Percentiles rank a stretch among this genome's conserved stretches.
Evolutionary conservation across 202 grass and related monocot genomes (phyloP).

Genomic region (Musa balbisiana): DNA sequence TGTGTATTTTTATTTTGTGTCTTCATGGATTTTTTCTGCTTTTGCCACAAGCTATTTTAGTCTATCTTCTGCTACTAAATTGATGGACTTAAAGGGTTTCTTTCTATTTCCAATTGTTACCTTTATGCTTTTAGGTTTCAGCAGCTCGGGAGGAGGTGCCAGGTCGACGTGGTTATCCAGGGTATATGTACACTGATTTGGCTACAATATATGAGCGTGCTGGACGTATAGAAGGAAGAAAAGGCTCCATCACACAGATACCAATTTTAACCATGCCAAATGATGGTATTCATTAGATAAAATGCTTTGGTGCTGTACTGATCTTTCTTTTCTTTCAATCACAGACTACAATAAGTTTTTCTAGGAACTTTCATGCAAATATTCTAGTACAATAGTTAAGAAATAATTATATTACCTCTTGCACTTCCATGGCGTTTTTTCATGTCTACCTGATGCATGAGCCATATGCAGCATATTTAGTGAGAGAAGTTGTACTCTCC

Average conservation of each 20-base stretch:
- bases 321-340: neutral
- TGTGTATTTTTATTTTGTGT: too few relatives aligned
- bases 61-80: too few relatives aligned
- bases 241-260: slow-evolving; percentile 95
- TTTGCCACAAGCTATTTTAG: too few relatives aligned
- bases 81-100: too few relatives aligned
- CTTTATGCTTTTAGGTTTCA: slow-evolving; percentile 52
- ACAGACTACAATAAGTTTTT: neutral
- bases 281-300: slow-evolving; percentile 49
- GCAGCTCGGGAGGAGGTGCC: slow-evolving; percentile 97
- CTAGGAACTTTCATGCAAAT: neutral
- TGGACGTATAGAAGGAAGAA: slow-evolving; percentile 97
- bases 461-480: neutral
- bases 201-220: slow-evolving; percentile 99
- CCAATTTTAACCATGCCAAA: slow-evolving; percentile 99
- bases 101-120: neutral
- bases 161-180: slow-evolving; percentile 98
- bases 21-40: too few relatives aligned
- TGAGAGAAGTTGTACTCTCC: neutral
- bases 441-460: too few relatives aligned
- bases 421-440: too few relatives aligned
- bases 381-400: too few relatives aligned
- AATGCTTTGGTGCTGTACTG: neutral
- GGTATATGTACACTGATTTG: slow-evolving; percentile 99
- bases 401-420: neutral